Evolutionary conservation across 805 yeast genomes (phyloP).

Genomic region (Candida montana): DNA sequence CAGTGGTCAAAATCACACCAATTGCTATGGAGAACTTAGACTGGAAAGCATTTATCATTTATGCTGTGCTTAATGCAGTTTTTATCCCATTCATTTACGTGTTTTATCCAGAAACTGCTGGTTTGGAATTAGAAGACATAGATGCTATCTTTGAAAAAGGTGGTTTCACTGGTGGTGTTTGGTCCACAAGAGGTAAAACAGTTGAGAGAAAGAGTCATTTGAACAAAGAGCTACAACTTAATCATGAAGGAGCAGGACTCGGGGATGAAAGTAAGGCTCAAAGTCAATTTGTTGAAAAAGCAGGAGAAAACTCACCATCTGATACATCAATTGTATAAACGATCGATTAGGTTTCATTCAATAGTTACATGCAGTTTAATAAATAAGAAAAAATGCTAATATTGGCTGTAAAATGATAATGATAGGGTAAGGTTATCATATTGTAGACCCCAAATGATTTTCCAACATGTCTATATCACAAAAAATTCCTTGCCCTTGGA

Average conservation of each 20-base stretch:
- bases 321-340: no score
- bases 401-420: no score
- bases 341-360: no score
- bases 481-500: slow-evolving; percentile 3
- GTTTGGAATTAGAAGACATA: slow-evolving; percentile 23
- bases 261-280: no score
- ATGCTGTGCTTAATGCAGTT: slow-evolving; percentile 43
- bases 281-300: no score
- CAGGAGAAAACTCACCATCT: no score
- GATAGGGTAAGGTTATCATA: no score
- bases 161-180: slow-evolving; percentile 5
- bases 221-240: not conserved
- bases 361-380: no score
- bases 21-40: slow-evolving; percentile 41
- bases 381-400: no score
- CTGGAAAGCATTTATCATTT: slow-evolving; percentile 57
- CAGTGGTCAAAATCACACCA: slow-evolving; percentile 65
- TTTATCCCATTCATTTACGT: slow-evolving; percentile 41
- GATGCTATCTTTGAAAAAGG: slow-evolving; percentile 12
- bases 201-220: not conserved
- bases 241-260: not conserved
- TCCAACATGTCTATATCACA: slow-evolving; percentile 4
- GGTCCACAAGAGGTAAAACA: not conserved
- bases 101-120: slow-evolving; percentile 60
- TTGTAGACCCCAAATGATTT: no score